Conservation (phyloP, 768 basidiomycete species). For the Floccularia luteovirens region DNA sequence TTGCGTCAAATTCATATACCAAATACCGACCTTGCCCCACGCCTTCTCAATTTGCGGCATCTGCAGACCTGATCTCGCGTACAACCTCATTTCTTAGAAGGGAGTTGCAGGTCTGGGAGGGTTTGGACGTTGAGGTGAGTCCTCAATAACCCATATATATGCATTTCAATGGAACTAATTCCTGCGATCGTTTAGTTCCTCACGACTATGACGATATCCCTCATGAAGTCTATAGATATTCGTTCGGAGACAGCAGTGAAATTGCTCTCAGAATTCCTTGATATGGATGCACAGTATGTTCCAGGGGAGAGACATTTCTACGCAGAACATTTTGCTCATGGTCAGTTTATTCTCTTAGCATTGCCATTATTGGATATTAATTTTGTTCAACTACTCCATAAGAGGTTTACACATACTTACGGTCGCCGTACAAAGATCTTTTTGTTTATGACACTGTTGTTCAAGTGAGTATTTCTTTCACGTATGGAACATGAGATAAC, state of each 20-base stretch:
- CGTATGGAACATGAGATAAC: slow-evolving; percentile 4
- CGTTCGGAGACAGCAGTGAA: slow-evolving; percentile 85
- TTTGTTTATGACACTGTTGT: slow-evolving; percentile 73
- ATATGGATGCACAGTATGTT: slow-evolving; percentile 56
- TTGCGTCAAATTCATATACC: slow-evolving; percentile 82
- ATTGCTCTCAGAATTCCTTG: slow-evolving; percentile 81
- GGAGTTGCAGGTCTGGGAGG: slow-evolving; percentile 82
- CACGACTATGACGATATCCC: slow-evolving; percentile 78
- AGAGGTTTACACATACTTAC: slow-evolving; percentile 87
- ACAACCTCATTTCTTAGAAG: slow-evolving; percentile 78
- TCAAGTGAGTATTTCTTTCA: slow-evolving; percentile 44
- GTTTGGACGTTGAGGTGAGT: slow-evolving; percentile 83
- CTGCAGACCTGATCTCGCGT: slow-evolving; percentile 65
- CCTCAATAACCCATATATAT: slow-evolving; percentile 1
- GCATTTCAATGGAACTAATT: slow-evolving; percentile 7
- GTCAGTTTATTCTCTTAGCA: slow-evolving; percentile 32
- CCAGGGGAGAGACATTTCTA: slow-evolving; percentile 55
- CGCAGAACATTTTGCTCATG: slow-evolving; percentile 93
- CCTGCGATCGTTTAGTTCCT: slow-evolving; percentile 56
- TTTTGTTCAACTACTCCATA: neutral
- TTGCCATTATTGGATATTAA: neutral
- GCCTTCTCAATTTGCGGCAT: slow-evolving; percentile 74
- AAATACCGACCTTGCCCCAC: slow-evolving; percentile 88
- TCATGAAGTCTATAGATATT: slow-evolving; percentile 92
- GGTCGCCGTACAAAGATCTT: slow-evolving; percentile 85